Base-by-base conservation (phyloP, 768 basidiomycete species). In the Tylopilus sp. region DNA sequence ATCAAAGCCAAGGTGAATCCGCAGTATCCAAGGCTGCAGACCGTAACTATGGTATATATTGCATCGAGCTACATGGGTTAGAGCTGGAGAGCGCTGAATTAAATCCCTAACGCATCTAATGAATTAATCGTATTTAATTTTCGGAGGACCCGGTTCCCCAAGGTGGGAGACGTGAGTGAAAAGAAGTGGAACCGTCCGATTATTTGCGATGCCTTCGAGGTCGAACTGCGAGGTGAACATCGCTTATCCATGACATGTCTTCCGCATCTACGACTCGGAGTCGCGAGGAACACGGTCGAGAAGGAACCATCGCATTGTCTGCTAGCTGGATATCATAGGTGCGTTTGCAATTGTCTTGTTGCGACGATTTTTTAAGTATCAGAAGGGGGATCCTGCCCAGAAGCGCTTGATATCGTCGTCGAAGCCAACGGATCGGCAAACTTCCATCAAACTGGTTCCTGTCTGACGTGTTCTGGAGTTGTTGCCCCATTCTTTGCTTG, bases 51-150 rank as follows among this genome's bases (percentile, higher is more conserved):
- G 87, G 85, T 69, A 82, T 86, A 79, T 93, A 91, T 69, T 76
- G 91, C 57, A 95, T 95, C 62, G 93, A 95, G 63, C 69, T 97
- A 60, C 94, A 94, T 61, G 88, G 85, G 51, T 65, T 91, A 59
- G 88, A 86, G 67, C 71, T 90, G 64, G 76, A 74, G 59, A 64
- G 63, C 39, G 75, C 77, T 42, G 77, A 74, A 52, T 68, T 69
- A 33, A 68, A 48, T 46, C 38, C 57, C 47, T 66, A 44, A 68
- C 28, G 48, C 42, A 57, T 56, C 58, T 56, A 51, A 52, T 23
- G 55, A 51, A 52, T 26, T 58, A 49, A 50, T 50, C 41, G 25
- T 58, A 54, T 40, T 41, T 40, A 38, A 44, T 47, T 51, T 48
- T 48, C 42, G 47, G 21, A 2, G 38, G 44, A 25, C 44, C 11